Evolutionary conservation across 371 early-diverging fungal species (phyloP).

Genomic region (Apophysomyces variabilis): DNA sequence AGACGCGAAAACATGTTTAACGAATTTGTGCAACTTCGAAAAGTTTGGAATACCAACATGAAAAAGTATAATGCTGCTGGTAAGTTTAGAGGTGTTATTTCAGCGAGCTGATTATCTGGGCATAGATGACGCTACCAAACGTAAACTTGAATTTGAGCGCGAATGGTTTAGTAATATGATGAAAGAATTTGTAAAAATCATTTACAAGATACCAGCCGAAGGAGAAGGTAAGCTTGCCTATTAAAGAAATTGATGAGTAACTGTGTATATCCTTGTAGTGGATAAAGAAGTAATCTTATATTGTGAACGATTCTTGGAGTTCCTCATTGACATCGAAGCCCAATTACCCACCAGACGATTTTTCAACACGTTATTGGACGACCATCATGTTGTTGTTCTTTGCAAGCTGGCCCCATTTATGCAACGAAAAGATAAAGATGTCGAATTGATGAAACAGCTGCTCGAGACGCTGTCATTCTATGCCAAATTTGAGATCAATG

Average conservation of each 20-base stretch:
- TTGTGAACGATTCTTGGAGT: slow-evolving; percentile 79
- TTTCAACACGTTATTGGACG: slow-evolving; percentile 79
- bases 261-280: slow-evolving; percentile 23
- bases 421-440: slow-evolving; percentile 45
- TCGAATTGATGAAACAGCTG: slow-evolving; percentile 61
- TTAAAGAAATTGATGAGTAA: not conserved
- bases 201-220: slow-evolving; percentile 59
- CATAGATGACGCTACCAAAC: slow-evolving; percentile 52
- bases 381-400: slow-evolving; percentile 75
- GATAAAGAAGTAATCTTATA: slow-evolving; percentile 59
- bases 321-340: slow-evolving; percentile 83
- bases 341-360: slow-evolving; percentile 93
- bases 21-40: slow-evolving; percentile 63
- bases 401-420: slow-evolving; percentile 62
- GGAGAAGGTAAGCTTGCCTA: slow-evolving; percentile 42
- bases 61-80: slow-evolving; percentile 58
- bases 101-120: slow-evolving; percentile 1
- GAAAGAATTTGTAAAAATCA: slow-evolving; percentile 52
- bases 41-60: slow-evolving; percentile 66
- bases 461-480: slow-evolving; percentile 69
- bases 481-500: slow-evolving; percentile 81
- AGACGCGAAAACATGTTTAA: slow-evolving; percentile 59
- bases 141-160: slow-evolving; percentile 57
- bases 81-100: slow-evolving; percentile 22
- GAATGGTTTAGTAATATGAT: slow-evolving; percentile 64